A percentile compares a stretch with the other conserved stretches of the same genome.
These are phyloP conservation scores for Pseudogymnoascus sp. DNA, from an alignment of 2,329 filamentous ascomycete species.

Conservation along the genomic window DNA sequence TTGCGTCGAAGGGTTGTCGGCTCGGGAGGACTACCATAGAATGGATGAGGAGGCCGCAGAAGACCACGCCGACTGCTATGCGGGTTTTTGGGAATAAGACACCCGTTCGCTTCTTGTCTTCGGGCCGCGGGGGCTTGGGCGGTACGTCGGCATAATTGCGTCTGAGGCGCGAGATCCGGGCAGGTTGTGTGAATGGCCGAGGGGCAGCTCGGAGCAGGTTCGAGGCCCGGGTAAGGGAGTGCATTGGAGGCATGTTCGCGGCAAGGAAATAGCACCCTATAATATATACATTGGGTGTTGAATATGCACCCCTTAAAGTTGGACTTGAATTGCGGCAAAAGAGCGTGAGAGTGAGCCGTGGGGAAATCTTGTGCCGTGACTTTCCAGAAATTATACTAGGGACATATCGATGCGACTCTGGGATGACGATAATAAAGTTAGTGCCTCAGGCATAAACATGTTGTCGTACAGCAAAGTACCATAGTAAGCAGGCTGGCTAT, in stretches of 20 bases:
- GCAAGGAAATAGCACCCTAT: not conserved
- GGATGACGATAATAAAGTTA: not conserved
- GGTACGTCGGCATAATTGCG: conserved; percentile 17
- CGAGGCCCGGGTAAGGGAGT: not conserved
- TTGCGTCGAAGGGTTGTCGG: conserved; percentile 4
- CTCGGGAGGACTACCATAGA: conserved; percentile 35
- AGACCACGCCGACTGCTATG: conserved; percentile 39
- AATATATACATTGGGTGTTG: conserved; percentile 1
- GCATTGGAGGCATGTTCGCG: conserved; percentile 5
- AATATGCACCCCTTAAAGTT: not conserved
- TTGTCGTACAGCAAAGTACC: not conserved
- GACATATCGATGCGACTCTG: not conserved
- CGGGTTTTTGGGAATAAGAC: conserved; percentile 39
- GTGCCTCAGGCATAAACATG: not conserved
- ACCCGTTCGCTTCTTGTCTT: conserved; percentile 9
- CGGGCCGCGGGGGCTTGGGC: conserved; percentile 4
- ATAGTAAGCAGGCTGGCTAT: not conserved
- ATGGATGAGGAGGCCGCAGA: conserved; percentile 40
- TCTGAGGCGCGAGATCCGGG: conserved; percentile 13
- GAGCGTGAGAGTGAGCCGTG: not conserved
- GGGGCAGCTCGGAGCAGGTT: not conserved
- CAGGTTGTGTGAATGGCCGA: not conserved
- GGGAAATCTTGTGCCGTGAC: not conserved
- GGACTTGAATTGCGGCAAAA: not conserved
- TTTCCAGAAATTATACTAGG: not conserved